A percentile compares a stretch with the other conserved stretches of the same genome.
These are phyloP conservation scores for Venturia asperata DNA, from an alignment of 2,329 filamentous ascomycete species.

Conservation along the genomic window DNA sequence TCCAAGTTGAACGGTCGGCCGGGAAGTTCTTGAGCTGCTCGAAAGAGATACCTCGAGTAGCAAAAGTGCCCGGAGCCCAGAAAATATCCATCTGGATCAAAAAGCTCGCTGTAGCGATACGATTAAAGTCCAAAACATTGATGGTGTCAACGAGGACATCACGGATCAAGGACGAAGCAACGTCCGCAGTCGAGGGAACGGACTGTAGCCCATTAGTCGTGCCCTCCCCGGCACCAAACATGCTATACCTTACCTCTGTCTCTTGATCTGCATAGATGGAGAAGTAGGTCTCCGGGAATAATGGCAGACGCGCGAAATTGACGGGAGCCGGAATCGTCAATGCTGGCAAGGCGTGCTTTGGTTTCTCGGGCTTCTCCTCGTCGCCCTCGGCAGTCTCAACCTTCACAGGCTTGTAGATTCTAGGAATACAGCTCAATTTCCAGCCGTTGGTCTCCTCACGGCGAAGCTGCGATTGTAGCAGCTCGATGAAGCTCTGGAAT, in stretches of 20 bases:
- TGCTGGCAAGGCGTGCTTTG: slow-evolving; percentile 70
- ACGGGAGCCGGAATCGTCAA: slow-evolving; percentile 71
- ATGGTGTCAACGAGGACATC: slow-evolving; percentile 88
- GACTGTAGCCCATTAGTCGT: slow-evolving; percentile 40
- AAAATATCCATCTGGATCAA: slow-evolving; percentile 93
- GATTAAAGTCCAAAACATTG: slow-evolving; percentile 88
- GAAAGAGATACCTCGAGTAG: slow-evolving; percentile 87
- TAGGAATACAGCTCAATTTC: slow-evolving; percentile 59
- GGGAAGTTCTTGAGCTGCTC: slow-evolving; percentile 68
- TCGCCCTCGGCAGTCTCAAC: slow-evolving; percentile 56
- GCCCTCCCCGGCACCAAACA: slow-evolving; percentile 19
- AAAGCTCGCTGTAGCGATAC: slow-evolving; percentile 76
- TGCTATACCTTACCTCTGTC: slow-evolving; percentile 44
- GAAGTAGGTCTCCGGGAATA: slow-evolving; percentile 90
- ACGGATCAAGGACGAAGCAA: slow-evolving; percentile 75
- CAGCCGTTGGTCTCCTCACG: slow-evolving; percentile 67
- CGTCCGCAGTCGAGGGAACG: slow-evolving; percentile 67
- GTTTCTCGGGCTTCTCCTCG: slow-evolving; percentile 35
- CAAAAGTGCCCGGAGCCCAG: slow-evolving; percentile 82
- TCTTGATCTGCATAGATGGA: slow-evolving; percentile 88
- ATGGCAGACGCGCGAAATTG: slow-evolving; percentile 61
- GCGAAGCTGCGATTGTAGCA: slow-evolving; percentile 82
- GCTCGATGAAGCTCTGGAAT: slow-evolving; percentile 65
- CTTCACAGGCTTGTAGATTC: slow-evolving; percentile 52
- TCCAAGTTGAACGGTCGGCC: slow-evolving; percentile 75